A percentile compares a stretch with the other conserved stretches of the same genome.
These are phyloP conservation scores for Casuarina glauca DNA, from an alignment of 306 rosid genomes.

Conservation along the genomic window DNA sequence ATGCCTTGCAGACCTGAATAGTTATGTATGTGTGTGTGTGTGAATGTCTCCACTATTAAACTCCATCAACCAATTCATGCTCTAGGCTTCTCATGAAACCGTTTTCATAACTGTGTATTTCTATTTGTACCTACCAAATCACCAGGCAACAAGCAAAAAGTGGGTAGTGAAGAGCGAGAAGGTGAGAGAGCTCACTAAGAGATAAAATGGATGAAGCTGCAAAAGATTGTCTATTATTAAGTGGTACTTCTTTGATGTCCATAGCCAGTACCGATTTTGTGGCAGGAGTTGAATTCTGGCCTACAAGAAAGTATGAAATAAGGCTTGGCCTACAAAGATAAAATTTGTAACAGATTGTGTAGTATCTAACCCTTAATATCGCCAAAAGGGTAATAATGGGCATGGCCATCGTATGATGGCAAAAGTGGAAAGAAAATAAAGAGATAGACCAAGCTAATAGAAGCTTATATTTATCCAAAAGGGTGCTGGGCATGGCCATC, in stretches of 20 bases:
- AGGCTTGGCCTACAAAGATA: not conserved
- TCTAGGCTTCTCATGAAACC: too few relatives aligned
- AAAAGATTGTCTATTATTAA: constrained; percentile 8
- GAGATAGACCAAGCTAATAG: not conserved
- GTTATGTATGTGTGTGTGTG: not conserved
- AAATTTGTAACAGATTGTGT: not conserved
- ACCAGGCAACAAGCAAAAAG: not conserved
- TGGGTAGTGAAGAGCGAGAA: not conserved
- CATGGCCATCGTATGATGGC: not conserved
- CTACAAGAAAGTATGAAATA: constrained; percentile 5
- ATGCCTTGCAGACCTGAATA: not conserved
- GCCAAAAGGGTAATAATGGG: not conserved
- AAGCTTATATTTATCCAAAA: not conserved
- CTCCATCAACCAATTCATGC: too few relatives aligned
- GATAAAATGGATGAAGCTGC: constrained; percentile 23
- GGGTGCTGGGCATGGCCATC: too few relatives aligned
- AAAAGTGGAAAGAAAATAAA: not conserved
- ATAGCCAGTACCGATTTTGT: constrained; percentile 4
- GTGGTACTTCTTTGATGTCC: too few relatives aligned
- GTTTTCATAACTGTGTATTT: too few relatives aligned
- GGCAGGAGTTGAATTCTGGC: constrained; percentile 12
- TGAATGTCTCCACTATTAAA: not conserved
- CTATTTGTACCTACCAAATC: not conserved
- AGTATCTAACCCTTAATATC: not conserved
- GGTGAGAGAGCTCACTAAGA: constrained; percentile 16